Base-by-base conservation (phyloP, 805 yeast species). In the Yamadazyma phyllophila region DNA sequence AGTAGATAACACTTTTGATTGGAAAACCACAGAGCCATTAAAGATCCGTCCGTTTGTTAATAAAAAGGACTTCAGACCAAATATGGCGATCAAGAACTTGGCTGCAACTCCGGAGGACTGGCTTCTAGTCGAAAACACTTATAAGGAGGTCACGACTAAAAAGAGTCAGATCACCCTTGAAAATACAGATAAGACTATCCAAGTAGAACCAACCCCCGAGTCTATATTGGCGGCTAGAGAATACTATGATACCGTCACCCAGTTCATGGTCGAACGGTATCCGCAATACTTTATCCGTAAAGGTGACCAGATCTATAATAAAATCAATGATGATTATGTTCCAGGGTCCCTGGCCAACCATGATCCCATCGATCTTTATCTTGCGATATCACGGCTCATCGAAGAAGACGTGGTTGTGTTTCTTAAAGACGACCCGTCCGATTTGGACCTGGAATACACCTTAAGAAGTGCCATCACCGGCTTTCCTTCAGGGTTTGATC, bases 401-500 rank as follows among this genome's bases (percentile, higher is more conserved):
- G 88, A 83, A 53, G 90, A 84, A 53, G 91, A 86, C 56, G 71
- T 82, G 44, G 56, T 85, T 35, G 61, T 86, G 6, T 53, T 85
- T 53, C 56, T 77, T 6, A 73, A 73, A 44, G 72, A 69, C 26
- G 50, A 66, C 31, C 71, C 71, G 0, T 31, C 39, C 2, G 62
- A 64, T 20, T 61, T 60, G 30, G 72, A 73, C 13, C 79, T 77
- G 45, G 90, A 83, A 54, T 85, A 83, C 57, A 67, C 74, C 24
- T 59, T 82, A 36, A 68, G 83, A 43, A 82, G 81, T 0, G 79
- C 81, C 7, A 65, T 76, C 3, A 74, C 82, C 17, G 80, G 82
- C 7, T 83, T 83, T 53, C 88, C 92, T 1, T 80, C 84, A 1
- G 92, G 92, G 1, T 86, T 86, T 61, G 80, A 81, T 56, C 91